Evolutionary conservation across 2,329 filamentous ascomycete species (phyloP).

Genomic region (Lasiodiplodia hormozganensis): DNA sequence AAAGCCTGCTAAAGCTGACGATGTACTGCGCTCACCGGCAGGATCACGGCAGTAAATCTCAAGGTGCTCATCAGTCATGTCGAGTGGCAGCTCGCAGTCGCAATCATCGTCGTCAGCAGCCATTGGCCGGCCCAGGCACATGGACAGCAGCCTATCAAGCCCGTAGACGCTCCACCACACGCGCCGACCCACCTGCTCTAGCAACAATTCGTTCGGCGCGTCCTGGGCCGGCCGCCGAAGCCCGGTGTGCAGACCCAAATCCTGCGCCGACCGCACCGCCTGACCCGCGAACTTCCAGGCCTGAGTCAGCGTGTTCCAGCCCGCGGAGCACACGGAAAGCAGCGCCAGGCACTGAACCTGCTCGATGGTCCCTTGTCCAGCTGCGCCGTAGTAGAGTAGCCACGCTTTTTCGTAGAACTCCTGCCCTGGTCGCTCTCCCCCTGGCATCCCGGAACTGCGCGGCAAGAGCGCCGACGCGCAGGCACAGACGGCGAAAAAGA

Average conservation of each 20-base stretch:
- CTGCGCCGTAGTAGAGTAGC: constrained; percentile 7
- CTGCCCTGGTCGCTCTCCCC: not conserved
- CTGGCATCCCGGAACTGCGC: not conserved
- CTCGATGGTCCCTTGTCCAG: constrained; percentile 10
- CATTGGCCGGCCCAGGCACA: constrained; percentile 6
- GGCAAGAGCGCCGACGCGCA: constrained; percentile 6
- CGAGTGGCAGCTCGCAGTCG: constrained; percentile 5
- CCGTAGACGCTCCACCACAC: constrained; percentile 23
- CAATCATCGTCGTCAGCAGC: constrained; percentile 11
- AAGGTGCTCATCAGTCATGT: constrained; percentile 11
- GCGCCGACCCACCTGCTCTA: not conserved
- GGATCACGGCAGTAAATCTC: constrained; percentile 13
- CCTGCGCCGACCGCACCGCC: constrained; percentile 14
- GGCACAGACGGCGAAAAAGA: constrained; percentile 11
- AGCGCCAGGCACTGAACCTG: constrained; percentile 16
- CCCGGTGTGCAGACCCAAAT: constrained; percentile 4
- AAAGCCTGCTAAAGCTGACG: constrained; percentile 7
- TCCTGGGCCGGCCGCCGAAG: constrained; percentile 16
- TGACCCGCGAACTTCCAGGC: constrained; percentile 20
- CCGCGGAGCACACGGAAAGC: constrained; percentile 19
- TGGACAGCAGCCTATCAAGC: constrained; percentile 15
- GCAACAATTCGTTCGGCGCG: not conserved
- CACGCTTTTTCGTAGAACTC: constrained; percentile 9
- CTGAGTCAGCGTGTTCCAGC: constrained; percentile 15
- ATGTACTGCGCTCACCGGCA: not conserved